Evolutionary conservation across 2,329 filamentous ascomycete species (phyloP).

Genomic region (Trichoderma breve): DNA sequence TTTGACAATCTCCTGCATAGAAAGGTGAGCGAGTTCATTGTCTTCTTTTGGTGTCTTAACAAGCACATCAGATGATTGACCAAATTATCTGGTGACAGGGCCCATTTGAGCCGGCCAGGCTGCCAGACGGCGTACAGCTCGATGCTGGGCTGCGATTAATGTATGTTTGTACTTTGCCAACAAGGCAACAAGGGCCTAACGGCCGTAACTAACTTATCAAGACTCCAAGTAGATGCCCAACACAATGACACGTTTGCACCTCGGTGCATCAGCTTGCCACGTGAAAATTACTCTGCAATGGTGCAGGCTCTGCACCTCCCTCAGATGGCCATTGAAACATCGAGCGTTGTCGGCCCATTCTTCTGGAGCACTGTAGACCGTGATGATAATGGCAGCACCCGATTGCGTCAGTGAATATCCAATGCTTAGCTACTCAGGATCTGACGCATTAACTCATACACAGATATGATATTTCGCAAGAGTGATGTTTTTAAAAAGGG

Average conservation of each 20-base stretch:
- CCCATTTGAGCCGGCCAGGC: not conserved
- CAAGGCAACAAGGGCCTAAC: not conserved
- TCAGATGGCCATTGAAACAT: not conserved
- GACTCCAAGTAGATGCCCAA: not conserved
- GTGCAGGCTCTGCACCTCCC: not conserved
- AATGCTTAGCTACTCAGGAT: not conserved
- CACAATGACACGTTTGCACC: not conserved
- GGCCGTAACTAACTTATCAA: not conserved
- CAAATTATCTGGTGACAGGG: not conserved
- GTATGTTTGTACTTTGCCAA: not conserved
- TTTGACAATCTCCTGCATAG: not conserved
- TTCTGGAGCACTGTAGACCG: not conserved
- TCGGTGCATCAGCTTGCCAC: not conserved
- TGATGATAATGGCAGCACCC: not conserved
- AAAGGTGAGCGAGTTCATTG: not conserved
- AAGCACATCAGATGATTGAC: not conserved
- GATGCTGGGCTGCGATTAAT: not conserved
- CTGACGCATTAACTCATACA: fast-evolving
- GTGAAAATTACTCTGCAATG: not conserved
- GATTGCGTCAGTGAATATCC: not conserved
- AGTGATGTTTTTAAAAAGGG: not conserved
- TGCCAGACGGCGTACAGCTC: not conserved
- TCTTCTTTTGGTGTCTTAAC: not conserved
- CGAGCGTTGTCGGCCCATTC: not conserved
- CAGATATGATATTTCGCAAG: not conserved